Percentiles rank a stretch among this genome's conserved stretches.
phyloP scores from a whole-genome alignment of 495 filamentous ascomycete genomes.

The Neurospora sp. region DNA sequence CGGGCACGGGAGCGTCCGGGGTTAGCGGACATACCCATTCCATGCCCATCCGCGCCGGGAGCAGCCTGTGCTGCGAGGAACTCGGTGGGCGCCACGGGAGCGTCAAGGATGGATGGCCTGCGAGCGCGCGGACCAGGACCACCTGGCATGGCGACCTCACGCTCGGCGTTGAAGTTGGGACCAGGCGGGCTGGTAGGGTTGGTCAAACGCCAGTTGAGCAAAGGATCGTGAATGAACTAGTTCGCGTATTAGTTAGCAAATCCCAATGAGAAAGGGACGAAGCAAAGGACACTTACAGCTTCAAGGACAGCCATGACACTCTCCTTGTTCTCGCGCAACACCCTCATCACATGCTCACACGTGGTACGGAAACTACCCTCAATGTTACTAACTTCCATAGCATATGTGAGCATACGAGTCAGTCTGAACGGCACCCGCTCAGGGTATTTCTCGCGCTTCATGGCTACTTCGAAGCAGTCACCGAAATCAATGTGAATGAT shows the following conservation, averaged over 20 bases:
- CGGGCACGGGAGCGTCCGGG: slow-evolving; percentile 36
- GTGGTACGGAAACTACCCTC: slow-evolving; percentile 96
- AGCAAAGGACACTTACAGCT: slow-evolving; percentile 55
- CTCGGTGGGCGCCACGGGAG: slow-evolving; percentile 43
- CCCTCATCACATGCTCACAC: slow-evolving; percentile 96
- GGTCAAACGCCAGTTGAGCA: slow-evolving; percentile 93
- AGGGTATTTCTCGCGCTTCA: slow-evolving; percentile 98
- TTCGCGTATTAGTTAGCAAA: slow-evolving; percentile 12
- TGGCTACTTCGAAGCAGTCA: slow-evolving; percentile 98
- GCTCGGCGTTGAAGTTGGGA: slow-evolving; percentile 72
- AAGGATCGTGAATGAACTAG: slow-evolving; percentile 93
- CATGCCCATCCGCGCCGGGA: slow-evolving; percentile 23
- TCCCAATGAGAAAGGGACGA: too few relatives aligned
- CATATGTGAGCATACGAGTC: slow-evolving; percentile 96
- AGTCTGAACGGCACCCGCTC: slow-evolving; percentile 95
- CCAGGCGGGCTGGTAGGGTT: slow-evolving; percentile 69
- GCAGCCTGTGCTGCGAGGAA: slow-evolving; percentile 34
- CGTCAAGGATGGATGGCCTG: slow-evolving; percentile 62
- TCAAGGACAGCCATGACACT: slow-evolving; percentile 96
- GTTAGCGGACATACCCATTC: slow-evolving; percentile 41
- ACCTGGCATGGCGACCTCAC: slow-evolving; percentile 37
- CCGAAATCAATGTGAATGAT: slow-evolving; percentile 98
- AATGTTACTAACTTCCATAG: slow-evolving; percentile 99
- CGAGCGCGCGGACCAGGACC: slow-evolving; percentile 35
- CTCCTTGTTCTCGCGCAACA: slow-evolving; percentile 92